Evolutionary conservation across 1,284 basidiomycete genomes (phyloP).

Genomic region (Ustilago shanxiensis): DNA sequence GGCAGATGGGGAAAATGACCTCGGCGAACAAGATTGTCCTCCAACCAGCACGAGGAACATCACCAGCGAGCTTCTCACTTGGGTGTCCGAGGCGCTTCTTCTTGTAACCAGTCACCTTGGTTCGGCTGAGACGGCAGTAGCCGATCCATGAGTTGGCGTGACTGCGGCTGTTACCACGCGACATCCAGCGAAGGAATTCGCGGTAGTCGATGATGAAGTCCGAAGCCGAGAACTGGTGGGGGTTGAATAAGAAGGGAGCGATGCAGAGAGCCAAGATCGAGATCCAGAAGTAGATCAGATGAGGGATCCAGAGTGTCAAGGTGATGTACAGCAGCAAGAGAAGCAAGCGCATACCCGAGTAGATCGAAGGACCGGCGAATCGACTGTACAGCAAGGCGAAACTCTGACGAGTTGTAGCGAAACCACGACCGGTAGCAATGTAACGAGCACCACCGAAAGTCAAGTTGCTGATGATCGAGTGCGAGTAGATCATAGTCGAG

Average conservation of each 20-base stretch:
- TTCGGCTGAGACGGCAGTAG: slow-evolving; percentile 70
- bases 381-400: slow-evolving; percentile 69
- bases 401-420: slow-evolving; percentile 68
- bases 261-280: slow-evolving; percentile 68
- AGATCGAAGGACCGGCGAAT: slow-evolving; percentile 69
- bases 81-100: slow-evolving; percentile 70
- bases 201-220: slow-evolving; percentile 71
- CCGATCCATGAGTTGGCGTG: slow-evolving; percentile 71
- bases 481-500: slow-evolving; percentile 69
- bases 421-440: slow-evolving; percentile 70
- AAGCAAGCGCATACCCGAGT: slow-evolving; percentile 67
- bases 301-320: slow-evolving; percentile 69
- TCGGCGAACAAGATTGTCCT: slow-evolving; percentile 68
- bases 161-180: slow-evolving; percentile 68
- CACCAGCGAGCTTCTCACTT: slow-evolving; percentile 69
- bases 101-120: slow-evolving; percentile 70
- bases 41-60: slow-evolving; percentile 68
- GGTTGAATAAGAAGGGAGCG: slow-evolving; percentile 70
- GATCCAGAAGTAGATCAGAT: slow-evolving; percentile 70
- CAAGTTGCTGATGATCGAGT: slow-evolving; percentile 70
- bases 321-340: slow-evolving; percentile 69
- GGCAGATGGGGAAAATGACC: slow-evolving; percentile 64
- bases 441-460: slow-evolving; percentile 70
- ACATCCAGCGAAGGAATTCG: slow-evolving; percentile 70
- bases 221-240: slow-evolving; percentile 68